Base-by-base conservation (phyloP, 2,329 filamentous ascomycete genomes). In the Bipolaris oryzae region DNA sequence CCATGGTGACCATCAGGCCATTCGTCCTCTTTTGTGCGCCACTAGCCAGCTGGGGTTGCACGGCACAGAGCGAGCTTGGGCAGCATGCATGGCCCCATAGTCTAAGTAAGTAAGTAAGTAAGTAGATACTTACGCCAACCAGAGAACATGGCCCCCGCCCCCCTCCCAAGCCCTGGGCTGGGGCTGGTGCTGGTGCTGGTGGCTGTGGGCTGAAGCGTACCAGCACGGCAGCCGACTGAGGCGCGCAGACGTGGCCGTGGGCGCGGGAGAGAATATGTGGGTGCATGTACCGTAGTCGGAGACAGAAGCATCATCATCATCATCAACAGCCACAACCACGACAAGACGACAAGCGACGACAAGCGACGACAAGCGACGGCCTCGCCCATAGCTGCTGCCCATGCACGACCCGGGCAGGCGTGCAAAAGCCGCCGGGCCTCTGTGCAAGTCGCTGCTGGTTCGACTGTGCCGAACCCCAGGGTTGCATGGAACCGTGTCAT, bases 1-100 rank as follows among this genome's bases (percentile, higher is more conserved):
- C 46, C n/a, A 34, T 49, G 31, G 37, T 45, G 49, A 47, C 42
- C 46, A 62, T 67, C 64, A 67, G 59, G 47, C 63, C 63, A 66
- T 55, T 64, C 45, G 50, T 53, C 57, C 58, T 62, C 52, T 47
- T 53, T 42, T 60, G 61, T 44, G 54, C 50, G 47, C 35, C 50
- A 39, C 46, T 49, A 50, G 46, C 44, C 53, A 54, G 57, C 60
- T 51, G 45, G 42, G 39, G 65, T 68, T 38, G 61, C 61, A 68
- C 57, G 57, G 57, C 63, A 57, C 46, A 38, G 48, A 18, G 46
- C 34, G 33, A 38, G 39, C 45, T 34, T 42, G 41, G 10, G 25
- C 54, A 45, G 54, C 38, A 39, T 55, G 53, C 52, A 55, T 44
- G 46, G 39, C 53, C 52, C 52, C 51, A 37, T 51, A 31, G 28